phyloP scores from a whole-genome alignment of 768 basidiomycete genomes.

The Mycena galericulata region DNA sequence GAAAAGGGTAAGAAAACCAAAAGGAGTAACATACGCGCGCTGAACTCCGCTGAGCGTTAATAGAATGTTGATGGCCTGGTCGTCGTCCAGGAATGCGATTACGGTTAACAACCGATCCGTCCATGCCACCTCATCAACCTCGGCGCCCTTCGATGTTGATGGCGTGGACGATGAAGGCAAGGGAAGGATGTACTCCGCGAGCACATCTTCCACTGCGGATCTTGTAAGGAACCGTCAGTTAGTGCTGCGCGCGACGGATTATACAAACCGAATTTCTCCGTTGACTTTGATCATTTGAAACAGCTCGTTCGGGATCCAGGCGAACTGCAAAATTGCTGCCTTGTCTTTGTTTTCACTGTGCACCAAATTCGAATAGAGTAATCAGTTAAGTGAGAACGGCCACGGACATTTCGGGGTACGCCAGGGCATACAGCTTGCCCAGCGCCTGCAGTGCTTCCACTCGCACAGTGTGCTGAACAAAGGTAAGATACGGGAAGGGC shows the following conservation, averaged over 20 bases:
- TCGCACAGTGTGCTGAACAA: conserved; percentile 66
- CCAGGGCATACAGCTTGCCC: conserved; percentile 82
- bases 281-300: conserved; percentile 66
- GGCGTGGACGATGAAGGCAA: conserved; percentile 66
- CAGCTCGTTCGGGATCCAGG: conserved; percentile 91
- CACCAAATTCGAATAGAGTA: conserved; percentile 10
- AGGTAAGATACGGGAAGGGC: conserved; percentile 39
- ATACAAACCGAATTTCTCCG: conserved; percentile 66
- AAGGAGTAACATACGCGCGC: conserved; percentile 62
- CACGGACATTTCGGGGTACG: conserved; percentile 91
- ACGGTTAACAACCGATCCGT: conserved; percentile 83
- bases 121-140: conserved; percentile 87
- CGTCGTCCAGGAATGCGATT: conserved; percentile 73
- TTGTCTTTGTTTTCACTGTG: conserved; percentile 83
- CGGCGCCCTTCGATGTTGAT: conserved; percentile 59
- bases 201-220: conserved; percentile 70
- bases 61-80: conserved; percentile 67
- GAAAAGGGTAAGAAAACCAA: not conserved
- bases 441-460: conserved; percentile 82
- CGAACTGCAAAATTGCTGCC: conserved; percentile 81
- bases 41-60: conserved; percentile 74
- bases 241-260: not conserved
- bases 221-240: conserved; percentile 46
- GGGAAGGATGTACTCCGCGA: conserved; percentile 86
- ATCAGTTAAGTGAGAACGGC: conserved; percentile 50